Percentiles rank a stretch among this genome's conserved stretches.
Evolutionary conservation across 2,329 filamentous ascomycete genomes (phyloP).

Genomic region (Cercospora citrullina): DNA sequence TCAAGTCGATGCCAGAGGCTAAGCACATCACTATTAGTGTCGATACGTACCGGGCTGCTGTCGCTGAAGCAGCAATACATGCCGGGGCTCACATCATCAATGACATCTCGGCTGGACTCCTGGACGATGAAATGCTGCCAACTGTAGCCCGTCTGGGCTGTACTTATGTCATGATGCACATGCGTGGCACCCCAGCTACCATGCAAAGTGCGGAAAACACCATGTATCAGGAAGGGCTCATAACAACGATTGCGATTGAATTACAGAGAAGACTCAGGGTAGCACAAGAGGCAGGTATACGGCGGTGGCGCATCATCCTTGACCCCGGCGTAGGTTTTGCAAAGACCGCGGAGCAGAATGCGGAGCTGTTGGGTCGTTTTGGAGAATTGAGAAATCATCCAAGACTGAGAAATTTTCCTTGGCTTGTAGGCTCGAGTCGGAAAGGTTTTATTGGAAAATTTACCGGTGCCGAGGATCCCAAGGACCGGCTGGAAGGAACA

Average conservation of each 20-base stretch:
- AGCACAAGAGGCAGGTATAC: constrained; percentile 78
- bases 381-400: constrained; percentile 57
- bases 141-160: constrained; percentile 76
- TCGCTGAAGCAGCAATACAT: constrained; percentile 72
- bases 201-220: constrained; percentile 65
- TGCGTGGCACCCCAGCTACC: constrained; percentile 81
- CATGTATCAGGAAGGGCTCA: constrained; percentile 66
- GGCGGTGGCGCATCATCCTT: constrained; percentile 90
- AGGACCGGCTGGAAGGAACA: constrained; percentile 77
- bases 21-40: constrained; percentile 73
- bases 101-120: constrained; percentile 79
- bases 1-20: constrained; percentile 66
- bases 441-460: constrained; percentile 86
- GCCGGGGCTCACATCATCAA: constrained; percentile 92
- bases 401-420: constrained; percentile 70
- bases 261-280: constrained; percentile 68
- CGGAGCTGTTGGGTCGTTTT: constrained; percentile 72
- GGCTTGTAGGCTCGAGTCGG: constrained; percentile 84
- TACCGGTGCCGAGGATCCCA: constrained; percentile 71
- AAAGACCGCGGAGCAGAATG: constrained; percentile 77
- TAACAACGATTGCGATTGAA: constrained; percentile 66
- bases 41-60: constrained; percentile 86
- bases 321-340: constrained; percentile 95
- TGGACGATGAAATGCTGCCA: constrained; percentile 79
- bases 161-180: constrained; percentile 86